These are phyloP conservation scores for Jatropha podagrica DNA, from an alignment of 441 rosid genomes.

Conservation along the genomic window DNA sequence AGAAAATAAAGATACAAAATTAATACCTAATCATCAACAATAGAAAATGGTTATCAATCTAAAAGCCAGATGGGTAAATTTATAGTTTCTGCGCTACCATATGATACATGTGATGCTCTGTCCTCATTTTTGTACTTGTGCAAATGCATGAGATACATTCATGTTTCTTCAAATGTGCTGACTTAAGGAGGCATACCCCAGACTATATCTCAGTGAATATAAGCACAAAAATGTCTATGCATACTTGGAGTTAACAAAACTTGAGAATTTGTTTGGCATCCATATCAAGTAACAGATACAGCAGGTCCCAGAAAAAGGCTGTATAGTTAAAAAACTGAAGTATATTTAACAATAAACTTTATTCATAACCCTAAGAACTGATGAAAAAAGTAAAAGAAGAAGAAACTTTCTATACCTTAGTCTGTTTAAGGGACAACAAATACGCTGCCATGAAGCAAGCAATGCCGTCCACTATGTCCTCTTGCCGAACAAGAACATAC, in stretches of 20 bases:
- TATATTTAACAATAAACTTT: not conserved
- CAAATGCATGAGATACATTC: not conserved
- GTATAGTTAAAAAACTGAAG: not conserved
- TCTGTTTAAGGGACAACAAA: conserved; percentile 76
- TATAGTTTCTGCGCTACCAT: not conserved
- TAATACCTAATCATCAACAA: not conserved
- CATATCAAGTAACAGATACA: not conserved
- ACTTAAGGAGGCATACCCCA: not conserved
- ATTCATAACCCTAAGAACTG: not conserved
- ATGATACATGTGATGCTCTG: not conserved
- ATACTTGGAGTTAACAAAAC: not conserved
- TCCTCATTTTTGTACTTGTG: not conserved
- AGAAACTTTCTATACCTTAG: conserved; percentile 54
- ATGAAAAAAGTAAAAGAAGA: not conserved
- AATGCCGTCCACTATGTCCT: conserved; percentile 94
- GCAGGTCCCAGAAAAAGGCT: not conserved
- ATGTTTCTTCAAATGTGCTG: conserved; percentile 3
- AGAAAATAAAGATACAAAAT: not conserved
- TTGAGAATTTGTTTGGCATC: not conserved
- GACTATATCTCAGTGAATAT: not conserved
- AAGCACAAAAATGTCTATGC: not conserved
- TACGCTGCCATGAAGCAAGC: conserved; percentile 95
- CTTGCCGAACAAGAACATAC: conserved; percentile 87
- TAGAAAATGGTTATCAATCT: not conserved
- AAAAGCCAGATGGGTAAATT: no score